phyloP scores from a whole-genome alignment of 306 rosid genomes.

The Medicago arabica region DNA sequence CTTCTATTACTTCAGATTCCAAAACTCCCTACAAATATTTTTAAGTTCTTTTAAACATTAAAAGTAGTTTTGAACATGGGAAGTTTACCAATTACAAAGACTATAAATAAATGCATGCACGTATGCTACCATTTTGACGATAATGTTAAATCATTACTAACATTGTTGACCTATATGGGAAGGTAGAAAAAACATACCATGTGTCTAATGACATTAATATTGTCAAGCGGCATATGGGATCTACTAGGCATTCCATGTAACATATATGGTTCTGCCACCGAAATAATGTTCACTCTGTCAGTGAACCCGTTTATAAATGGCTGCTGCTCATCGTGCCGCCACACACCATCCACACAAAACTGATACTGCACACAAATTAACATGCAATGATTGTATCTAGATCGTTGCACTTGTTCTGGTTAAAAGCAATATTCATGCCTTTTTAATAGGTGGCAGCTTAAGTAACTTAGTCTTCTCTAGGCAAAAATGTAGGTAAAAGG shows the following conservation, averaged over 20 bases:
- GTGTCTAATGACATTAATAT: constrained; percentile 39
- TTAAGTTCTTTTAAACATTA: neutral
- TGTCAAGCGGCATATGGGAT: constrained; percentile 72
- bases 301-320: constrained; percentile 50
- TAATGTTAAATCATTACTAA: neutral
- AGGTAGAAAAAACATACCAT: constrained; percentile 48
- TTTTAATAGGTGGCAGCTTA: no score
- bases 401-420: no score
- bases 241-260: constrained; percentile 55
- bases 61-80: neutral
- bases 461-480: no score
- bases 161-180: neutral
- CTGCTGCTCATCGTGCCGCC: constrained; percentile 80
- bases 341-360: constrained; percentile 78
- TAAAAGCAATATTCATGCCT: neutral
- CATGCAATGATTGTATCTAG: neutral
- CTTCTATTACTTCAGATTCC: constrained; percentile 23
- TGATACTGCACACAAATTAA: constrained; percentile 64
- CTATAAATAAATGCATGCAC: no score
- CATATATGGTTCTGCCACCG: constrained; percentile 49
- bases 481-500: no score
- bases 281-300: constrained; percentile 68
- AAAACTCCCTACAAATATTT: neutral
- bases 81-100: no score
- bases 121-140: neutral